Evolutionary conservation across 177 flowering plant species (phyloP).

Genomic region (Vitis hybrid): DNA sequence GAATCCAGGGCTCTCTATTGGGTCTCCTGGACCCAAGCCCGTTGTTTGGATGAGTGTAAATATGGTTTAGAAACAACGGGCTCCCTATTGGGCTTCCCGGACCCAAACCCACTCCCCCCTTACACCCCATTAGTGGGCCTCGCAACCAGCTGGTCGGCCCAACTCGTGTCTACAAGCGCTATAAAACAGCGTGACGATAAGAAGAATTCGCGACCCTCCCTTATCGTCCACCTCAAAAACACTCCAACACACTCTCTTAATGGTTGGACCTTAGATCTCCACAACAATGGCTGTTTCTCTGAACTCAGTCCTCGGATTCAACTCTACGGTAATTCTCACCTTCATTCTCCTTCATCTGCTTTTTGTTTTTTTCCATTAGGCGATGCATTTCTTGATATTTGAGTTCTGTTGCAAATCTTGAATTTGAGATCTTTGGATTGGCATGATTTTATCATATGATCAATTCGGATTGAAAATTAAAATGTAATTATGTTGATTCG

Average conservation of each 20-base stretch:
- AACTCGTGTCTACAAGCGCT: neutral
- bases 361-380: neutral
- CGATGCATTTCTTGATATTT: neutral
- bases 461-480: neutral
- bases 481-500: neutral
- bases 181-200: no score
- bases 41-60: no score
- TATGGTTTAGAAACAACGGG: no score
- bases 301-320: slow-evolving; percentile 42
- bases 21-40: no score
- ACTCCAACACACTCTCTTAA: slow-evolving; percentile 1
- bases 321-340: slow-evolving; percentile 29
- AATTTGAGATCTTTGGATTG: neutral
- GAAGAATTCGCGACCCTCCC: neutral
- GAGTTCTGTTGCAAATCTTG: neutral
- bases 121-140: no score
- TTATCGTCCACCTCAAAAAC: neutral
- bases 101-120: no score
- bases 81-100: no score
- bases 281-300: slow-evolving; percentile 48
- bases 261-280: slow-evolving; percentile 18
- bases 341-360: neutral
- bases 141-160: no score
- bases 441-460: neutral
- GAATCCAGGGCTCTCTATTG: no score